phyloP scores from a whole-genome alignment of 106 monocot species.

The Phalaenopsis aphrodite region DNA sequence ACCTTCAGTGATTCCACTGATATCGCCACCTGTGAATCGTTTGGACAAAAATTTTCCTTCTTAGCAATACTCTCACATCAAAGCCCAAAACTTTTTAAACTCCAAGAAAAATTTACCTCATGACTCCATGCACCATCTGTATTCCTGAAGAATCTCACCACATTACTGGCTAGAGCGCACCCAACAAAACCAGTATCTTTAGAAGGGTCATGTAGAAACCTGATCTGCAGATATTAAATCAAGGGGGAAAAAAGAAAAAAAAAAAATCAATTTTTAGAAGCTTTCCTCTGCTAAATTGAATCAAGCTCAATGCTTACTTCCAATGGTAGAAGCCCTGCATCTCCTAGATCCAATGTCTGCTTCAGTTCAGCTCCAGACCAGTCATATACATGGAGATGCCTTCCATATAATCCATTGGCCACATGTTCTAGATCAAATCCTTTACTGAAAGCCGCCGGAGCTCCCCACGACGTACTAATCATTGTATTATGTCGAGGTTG shows the following conservation, averaged over 20 bases:
- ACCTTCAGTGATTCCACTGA: conserved; percentile 71
- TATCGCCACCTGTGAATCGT: conserved; percentile 47
- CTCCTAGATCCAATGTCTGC: conserved; percentile 83
- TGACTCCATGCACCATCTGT: conserved; percentile 73
- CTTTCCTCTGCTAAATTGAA: background rate
- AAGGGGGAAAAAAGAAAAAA: too few species aligned
- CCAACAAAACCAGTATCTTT: conserved; percentile 89
- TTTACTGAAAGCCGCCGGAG: conserved; percentile 72
- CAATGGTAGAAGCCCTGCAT: conserved; percentile 69
- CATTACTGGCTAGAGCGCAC: conserved; percentile 72
- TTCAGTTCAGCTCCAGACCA: conserved; percentile 94
- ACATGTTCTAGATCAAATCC: conserved; percentile 88
- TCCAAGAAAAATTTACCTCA: conserved; percentile 35
- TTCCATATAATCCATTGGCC: conserved; percentile 76
- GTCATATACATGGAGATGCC: conserved; percentile 73
- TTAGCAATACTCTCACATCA: background rate
- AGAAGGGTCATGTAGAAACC: conserved; percentile 93
- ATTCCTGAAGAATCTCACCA: conserved; percentile 91
- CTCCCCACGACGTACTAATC: conserved; percentile 98
- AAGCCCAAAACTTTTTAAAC: background rate
- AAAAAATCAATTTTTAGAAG: background rate
- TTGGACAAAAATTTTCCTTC: background rate
- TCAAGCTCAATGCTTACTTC: conserved; percentile 36
- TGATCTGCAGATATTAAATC: conserved; percentile 34
- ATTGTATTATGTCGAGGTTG: conserved; percentile 91